Evolutionary conservation across 768 basidiomycete genomes (phyloP).

Genomic region (Rhizopogon vinicolor): DNA sequence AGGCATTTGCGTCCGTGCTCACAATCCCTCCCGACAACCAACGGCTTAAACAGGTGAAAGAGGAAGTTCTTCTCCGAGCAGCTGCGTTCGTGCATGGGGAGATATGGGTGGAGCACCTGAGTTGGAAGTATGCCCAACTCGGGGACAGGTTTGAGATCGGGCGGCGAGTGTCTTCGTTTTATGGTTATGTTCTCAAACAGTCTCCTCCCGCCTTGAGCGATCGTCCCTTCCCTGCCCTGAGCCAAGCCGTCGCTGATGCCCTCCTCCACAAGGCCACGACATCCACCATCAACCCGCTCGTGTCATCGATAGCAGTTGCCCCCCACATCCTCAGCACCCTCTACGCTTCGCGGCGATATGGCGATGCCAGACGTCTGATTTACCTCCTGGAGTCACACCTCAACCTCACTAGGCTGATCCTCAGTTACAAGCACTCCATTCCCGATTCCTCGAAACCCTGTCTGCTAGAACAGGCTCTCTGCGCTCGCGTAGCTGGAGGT

Average conservation of each 20-base stretch:
- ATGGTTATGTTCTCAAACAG: slow-evolving; percentile 60
- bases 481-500: slow-evolving; percentile 54
- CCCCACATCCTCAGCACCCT: slow-evolving; percentile 55
- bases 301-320: slow-evolving; percentile 64
- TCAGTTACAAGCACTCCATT: slow-evolving; percentile 59
- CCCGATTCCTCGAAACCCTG: slow-evolving; percentile 42
- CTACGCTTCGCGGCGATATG: slow-evolving; percentile 56
- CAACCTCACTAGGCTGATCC: slow-evolving; percentile 52
- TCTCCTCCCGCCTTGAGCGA: slow-evolving; percentile 49
- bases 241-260: slow-evolving; percentile 62
- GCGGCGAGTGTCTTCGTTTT: slow-evolving; percentile 59
- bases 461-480: slow-evolving; percentile 74
- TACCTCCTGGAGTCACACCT: slow-evolving; percentile 67
- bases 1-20: slow-evolving; percentile 55
- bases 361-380: slow-evolving; percentile 66
- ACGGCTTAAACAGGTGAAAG: slow-evolving; percentile 68
- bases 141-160: slow-evolving; percentile 85
- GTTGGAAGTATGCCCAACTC: slow-evolving; percentile 83
- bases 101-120: slow-evolving; percentile 81
- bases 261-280: slow-evolving; percentile 73
- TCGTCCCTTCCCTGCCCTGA: slow-evolving; percentile 55
- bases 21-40: slow-evolving; percentile 48
- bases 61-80: slow-evolving; percentile 79
- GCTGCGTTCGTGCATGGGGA: slow-evolving; percentile 77
- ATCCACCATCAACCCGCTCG: slow-evolving; percentile 76